Evolutionary conservation across 441 rosid genomes (phyloP).

Genomic region (Erysimum pusillum): DNA sequence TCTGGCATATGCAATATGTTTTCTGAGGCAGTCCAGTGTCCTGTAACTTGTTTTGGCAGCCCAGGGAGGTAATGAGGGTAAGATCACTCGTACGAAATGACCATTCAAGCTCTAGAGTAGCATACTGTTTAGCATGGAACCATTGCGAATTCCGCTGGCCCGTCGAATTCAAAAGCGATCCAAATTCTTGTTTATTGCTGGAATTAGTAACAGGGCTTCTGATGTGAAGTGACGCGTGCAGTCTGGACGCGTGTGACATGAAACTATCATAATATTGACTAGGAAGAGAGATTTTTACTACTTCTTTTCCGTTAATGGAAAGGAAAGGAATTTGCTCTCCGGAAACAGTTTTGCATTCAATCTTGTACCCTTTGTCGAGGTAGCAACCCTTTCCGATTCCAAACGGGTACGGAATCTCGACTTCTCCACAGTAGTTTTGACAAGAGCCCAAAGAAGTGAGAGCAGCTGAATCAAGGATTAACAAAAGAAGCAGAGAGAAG

Average conservation of each 20-base stretch:
- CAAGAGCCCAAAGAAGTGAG: neutral
- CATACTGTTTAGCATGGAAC: slow-evolving; percentile 7
- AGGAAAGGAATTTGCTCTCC: slow-evolving; percentile 10
- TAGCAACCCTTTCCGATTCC: slow-evolving; percentile 48
- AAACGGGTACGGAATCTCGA: slow-evolving; percentile 48
- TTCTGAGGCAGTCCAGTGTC: neutral
- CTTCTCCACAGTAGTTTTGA: slow-evolving; percentile 40
- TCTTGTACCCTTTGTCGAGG: slow-evolving; percentile 37
- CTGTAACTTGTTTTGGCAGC: neutral
- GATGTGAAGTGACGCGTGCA: slow-evolving; percentile 10
- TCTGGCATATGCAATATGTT: neutral
- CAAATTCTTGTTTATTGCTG: neutral
- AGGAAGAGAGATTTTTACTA: slow-evolving; percentile 17
- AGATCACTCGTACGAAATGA: neutral
- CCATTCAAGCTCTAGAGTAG: neutral
- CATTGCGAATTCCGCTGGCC: neutral
- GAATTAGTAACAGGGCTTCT: slow-evolving; percentile 28
- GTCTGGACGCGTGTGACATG: neutral
- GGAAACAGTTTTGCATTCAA: slow-evolving; percentile 28
- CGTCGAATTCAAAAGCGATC: neutral
- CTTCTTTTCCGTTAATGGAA: slow-evolving; percentile 12
- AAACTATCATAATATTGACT: neutral
- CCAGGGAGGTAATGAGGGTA: neutral
- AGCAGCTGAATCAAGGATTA: neutral
- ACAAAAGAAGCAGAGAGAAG: neutral